Conservation (phyloP, 148 eudicot genomes). For the Arctostaphylos glauca region DNA sequence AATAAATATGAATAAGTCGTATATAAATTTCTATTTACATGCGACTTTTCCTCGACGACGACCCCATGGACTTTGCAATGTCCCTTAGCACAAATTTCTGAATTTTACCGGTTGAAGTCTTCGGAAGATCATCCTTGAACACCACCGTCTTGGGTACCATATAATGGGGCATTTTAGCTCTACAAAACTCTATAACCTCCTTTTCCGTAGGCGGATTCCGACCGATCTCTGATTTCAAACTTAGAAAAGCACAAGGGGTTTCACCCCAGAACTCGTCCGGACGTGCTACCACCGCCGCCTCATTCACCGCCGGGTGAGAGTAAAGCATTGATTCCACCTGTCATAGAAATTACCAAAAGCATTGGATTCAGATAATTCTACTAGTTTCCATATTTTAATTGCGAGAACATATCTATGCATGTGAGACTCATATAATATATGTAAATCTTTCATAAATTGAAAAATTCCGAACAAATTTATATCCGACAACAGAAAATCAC, state of each 20-base stretch:
- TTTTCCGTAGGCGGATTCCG: constrained; percentile 8
- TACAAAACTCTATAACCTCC: constrained; percentile 23
- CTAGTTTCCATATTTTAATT: too few relatives aligned
- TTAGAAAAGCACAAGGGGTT: constrained; percentile 46
- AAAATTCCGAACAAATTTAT: too few relatives aligned
- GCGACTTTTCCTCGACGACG: background rate
- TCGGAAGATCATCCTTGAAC: constrained; percentile 27
- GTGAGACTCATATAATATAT: too few relatives aligned
- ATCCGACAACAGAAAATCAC: background rate
- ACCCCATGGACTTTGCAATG: constrained; percentile 20
- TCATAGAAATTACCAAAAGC: too few relatives aligned
- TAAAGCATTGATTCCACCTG: constrained; percentile 40
- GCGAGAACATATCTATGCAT: too few relatives aligned
- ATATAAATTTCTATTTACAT: background rate
- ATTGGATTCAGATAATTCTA: too few relatives aligned
- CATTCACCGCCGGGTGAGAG: constrained; percentile 36
- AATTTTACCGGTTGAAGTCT: constrained; percentile 29
- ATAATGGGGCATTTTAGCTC: constrained; percentile 21
- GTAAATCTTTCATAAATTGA: too few relatives aligned
- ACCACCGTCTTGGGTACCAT: constrained; percentile 35
- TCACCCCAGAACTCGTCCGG: constrained; percentile 52
- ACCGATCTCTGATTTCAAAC: background rate
- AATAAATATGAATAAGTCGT: too few relatives aligned
- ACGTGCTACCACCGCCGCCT: constrained; percentile 50
- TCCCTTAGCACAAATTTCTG: constrained; percentile 23